Percentiles rank a stretch among this genome's conserved stretches.
phyloP scores from a whole-genome alignment of 2,329 filamentous ascomycete genomes.

The Chaetothyriales sp. region DNA sequence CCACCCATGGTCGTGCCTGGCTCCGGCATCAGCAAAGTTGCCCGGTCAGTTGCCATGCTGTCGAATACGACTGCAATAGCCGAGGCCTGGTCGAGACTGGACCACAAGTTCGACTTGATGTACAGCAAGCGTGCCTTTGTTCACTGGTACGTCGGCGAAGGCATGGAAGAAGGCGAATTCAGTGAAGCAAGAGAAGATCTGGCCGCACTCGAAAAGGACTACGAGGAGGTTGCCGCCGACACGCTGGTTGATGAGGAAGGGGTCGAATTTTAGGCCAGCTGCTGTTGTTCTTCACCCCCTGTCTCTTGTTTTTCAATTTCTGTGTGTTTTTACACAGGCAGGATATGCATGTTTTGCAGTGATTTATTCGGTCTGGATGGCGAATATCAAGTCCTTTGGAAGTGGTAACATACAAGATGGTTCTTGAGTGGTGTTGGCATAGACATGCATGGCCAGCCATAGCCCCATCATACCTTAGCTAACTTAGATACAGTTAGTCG shows the following conservation, averaged over 20 bases:
- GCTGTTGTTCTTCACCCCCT: no score
- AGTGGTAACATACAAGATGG: neutral
- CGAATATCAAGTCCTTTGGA: neutral
- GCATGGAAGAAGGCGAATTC: constrained; percentile 88
- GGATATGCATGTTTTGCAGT: neutral
- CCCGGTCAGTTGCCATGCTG: constrained; percentile 46
- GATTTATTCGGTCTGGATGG: neutral
- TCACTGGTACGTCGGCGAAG: constrained; percentile 70
- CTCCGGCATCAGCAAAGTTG: constrained; percentile 39
- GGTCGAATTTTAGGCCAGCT: neutral
- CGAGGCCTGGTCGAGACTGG: constrained; percentile 49
- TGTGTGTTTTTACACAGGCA: no score
- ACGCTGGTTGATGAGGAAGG: constrained; percentile 33
- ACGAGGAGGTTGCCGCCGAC: constrained; percentile 69
- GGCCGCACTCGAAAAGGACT: constrained; percentile 72
- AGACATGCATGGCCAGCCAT: no score
- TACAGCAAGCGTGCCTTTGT: constrained; percentile 55
- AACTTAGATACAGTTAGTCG: no score
- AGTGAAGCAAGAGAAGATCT: constrained; percentile 75
- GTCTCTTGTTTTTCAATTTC: no score
- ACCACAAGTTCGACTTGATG: constrained; percentile 57
- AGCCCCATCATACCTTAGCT: no score
- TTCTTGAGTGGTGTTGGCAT: neutral
- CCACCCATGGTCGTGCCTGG: constrained; percentile 39
- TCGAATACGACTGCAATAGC: constrained; percentile 53